A percentile compares a stretch with the other conserved stretches of the same genome.
Evolutionary conservation across 2,329 filamentous ascomycete species (phyloP).

Genomic region (Orbilia quercus): DNA sequence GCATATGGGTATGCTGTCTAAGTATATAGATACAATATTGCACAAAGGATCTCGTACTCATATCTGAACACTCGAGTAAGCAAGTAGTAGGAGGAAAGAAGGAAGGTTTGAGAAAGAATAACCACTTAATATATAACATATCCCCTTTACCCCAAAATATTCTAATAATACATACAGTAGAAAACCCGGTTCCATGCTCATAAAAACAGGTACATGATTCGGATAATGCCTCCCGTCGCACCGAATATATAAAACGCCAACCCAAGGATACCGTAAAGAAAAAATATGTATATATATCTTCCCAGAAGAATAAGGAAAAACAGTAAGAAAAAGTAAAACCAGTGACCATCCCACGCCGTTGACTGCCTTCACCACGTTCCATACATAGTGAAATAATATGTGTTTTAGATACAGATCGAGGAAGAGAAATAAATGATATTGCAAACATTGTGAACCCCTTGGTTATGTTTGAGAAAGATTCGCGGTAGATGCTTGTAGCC

Average conservation of each 20-base stretch:
- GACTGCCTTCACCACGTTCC: constrained; percentile 22
- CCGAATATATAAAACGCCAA: constrained; percentile 25
- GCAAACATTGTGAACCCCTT: not conserved
- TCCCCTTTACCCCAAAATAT: constrained; percentile 19
- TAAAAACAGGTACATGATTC: constrained; percentile 21
- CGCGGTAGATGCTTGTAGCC: constrained; percentile 13
- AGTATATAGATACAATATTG: too few relatives aligned
- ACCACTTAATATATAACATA: constrained; percentile 14
- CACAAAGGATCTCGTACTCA: too few relatives aligned
- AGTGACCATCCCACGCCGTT: constrained; percentile 20
- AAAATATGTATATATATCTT: constrained; percentile 14
- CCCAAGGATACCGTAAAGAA: constrained; percentile 10
- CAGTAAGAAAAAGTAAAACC: constrained; percentile 15
- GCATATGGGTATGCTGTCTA: too few relatives aligned
- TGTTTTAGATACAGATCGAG: constrained; percentile 39
- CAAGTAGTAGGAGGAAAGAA: too few relatives aligned
- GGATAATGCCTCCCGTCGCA: constrained; percentile 18
- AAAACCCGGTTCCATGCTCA: not conserved
- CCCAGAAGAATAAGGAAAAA: constrained; percentile 28
- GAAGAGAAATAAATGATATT: constrained; percentile 1
- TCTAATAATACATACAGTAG: constrained; percentile 40
- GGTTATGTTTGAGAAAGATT: not conserved
- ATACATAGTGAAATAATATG: constrained; percentile 5
- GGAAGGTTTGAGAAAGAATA: not conserved
- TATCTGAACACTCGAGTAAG: too few relatives aligned